These are phyloP conservation scores for Claviceps capensis DNA, from an alignment of 2,329 filamentous ascomycete genomes.

Conservation along the genomic window DNA sequence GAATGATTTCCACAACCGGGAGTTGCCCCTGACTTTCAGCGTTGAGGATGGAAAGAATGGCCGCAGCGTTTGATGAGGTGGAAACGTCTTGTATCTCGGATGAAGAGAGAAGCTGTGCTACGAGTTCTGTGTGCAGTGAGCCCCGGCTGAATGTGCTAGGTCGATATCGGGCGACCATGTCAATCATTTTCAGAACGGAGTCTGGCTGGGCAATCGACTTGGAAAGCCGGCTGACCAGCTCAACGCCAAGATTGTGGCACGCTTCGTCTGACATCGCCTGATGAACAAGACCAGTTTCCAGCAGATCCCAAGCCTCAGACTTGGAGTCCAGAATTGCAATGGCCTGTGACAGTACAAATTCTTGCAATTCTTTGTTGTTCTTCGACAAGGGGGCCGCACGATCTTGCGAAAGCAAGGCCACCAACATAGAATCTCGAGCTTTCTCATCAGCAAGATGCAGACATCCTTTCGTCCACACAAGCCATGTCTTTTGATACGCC, in stretches of 20 bases:
- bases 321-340: constrained; percentile 23
- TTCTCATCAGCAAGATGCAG: constrained; percentile 18
- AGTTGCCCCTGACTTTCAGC: constrained; percentile 26
- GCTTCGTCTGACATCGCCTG: constrained; percentile 24
- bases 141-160: constrained; percentile 31
- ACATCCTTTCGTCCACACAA: constrained; percentile 27
- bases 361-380: constrained; percentile 29
- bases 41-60: constrained; percentile 33
- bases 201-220: constrained; percentile 15
- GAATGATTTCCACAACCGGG: constrained; percentile 37
- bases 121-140: constrained; percentile 32
- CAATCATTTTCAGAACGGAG: constrained; percentile 29
- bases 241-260: constrained; percentile 19
- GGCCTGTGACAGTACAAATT: constrained; percentile 28
- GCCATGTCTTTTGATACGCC: constrained; percentile 31
- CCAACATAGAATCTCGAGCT: constrained; percentile 21
- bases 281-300: constrained; percentile 33
- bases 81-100: constrained; percentile 32
- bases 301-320: constrained; percentile 27
- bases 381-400: constrained; percentile 25
- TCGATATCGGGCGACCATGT: constrained; percentile 31
- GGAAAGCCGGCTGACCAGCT: constrained; percentile 22
- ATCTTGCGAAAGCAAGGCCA: constrained; percentile 32
- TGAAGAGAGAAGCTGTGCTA: constrained; percentile 38
- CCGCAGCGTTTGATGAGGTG: constrained; percentile 26